These are phyloP conservation scores for Phytophthora sojae DNA, from an alignment of 352 stramenopile species.

Conservation along the genomic window DNA sequence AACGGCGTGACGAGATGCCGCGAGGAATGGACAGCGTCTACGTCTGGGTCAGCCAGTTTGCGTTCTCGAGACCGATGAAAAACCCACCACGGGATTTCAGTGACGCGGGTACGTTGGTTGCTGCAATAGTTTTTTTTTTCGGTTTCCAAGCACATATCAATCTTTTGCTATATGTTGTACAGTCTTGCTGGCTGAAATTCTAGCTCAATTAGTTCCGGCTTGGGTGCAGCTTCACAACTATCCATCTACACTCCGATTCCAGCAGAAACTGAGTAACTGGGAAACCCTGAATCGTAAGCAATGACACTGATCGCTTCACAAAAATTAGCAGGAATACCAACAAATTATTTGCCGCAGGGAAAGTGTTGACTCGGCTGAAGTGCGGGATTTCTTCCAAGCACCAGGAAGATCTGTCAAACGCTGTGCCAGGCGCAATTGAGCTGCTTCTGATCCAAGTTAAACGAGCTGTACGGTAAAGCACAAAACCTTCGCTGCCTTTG, in stretches of 20 bases:
- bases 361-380: conserved; percentile 55
- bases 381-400: conserved; percentile 53
- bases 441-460: conserved; percentile 54
- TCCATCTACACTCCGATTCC: conserved; percentile 41
- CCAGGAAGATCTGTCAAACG: conserved; percentile 55
- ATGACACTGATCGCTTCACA: no score
- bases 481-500: neutral
- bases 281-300: conserved; percentile 60
- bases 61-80: conserved; percentile 50
- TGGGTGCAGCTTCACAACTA: conserved; percentile 66
- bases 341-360: conserved; percentile 30
- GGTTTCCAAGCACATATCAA: neutral
- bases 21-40: conserved; percentile 41
- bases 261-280: conserved; percentile 68
- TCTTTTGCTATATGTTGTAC: neutral
- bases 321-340: no score
- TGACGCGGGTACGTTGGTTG: conserved; percentile 39
- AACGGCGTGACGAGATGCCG: conserved; percentile 25
- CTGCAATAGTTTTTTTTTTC: no score
- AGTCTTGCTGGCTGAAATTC: conserved; percentile 59
- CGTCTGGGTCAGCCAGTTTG: conserved; percentile 54
- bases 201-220: conserved; percentile 54
- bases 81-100: conserved; percentile 59
- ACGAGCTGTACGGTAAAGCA: conserved; percentile 38
- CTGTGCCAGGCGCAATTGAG: conserved; percentile 49